These are phyloP conservation scores for Blastocystis sp. DNA, from an alignment of 352 stramenopile genomes.

Conservation along the genomic window DNA sequence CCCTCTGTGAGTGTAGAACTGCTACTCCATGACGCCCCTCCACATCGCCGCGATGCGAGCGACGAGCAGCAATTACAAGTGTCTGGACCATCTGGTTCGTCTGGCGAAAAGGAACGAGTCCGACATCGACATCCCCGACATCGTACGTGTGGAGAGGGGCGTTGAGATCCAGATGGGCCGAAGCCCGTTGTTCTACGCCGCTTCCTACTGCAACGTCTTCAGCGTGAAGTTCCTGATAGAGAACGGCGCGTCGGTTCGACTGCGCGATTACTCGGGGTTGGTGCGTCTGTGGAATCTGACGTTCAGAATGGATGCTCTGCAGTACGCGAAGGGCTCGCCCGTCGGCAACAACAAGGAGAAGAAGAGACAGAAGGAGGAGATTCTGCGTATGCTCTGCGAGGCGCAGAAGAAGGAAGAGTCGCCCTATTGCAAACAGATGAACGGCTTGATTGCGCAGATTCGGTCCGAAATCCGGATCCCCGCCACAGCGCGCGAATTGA, in stretches of 20 bases:
- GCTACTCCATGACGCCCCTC: slow-evolving; percentile 38
- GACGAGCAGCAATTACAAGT: not conserved
- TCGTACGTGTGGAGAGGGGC: not conserved
- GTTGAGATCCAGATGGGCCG: not conserved
- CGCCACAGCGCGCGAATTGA: not conserved
- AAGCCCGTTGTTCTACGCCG: slow-evolving; percentile 55
- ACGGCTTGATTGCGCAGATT: not conserved
- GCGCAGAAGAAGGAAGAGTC: not conserved
- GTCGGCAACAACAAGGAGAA: not conserved
- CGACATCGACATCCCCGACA: slow-evolving; percentile 44
- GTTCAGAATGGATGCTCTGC: not conserved
- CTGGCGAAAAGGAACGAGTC: not conserved
- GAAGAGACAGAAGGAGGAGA: not conserved
- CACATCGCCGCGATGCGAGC: slow-evolving; percentile 15
- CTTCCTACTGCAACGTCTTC: not conserved
- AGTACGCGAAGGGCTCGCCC: slow-evolving; percentile 1
- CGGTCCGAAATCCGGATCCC: not conserved
- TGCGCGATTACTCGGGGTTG: slow-evolving; percentile 41
- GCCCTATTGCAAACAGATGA: not conserved
- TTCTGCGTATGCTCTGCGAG: not conserved
- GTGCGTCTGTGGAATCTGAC: not conserved
- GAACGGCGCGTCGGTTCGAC: not conserved
- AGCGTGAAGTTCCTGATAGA: not conserved
- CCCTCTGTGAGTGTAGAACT: not conserved
- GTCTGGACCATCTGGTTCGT: not conserved